phyloP scores from a whole-genome alignment of 345 rosid genomes.

The Melaleuca alternifolia region DNA sequence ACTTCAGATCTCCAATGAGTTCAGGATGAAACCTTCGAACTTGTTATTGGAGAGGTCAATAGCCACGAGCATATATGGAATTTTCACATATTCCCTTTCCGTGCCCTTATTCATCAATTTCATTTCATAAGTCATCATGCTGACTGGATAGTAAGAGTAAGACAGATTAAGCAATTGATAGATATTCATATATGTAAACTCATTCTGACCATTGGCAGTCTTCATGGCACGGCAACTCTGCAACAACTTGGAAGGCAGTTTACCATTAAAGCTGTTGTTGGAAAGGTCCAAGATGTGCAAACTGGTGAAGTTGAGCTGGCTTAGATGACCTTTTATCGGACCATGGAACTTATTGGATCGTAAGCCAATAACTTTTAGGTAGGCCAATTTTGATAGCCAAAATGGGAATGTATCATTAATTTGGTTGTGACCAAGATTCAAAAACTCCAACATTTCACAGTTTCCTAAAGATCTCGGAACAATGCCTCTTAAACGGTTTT shows the following conservation, averaged over 20 bases:
- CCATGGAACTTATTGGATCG: not conserved
- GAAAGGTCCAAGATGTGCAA: not conserved
- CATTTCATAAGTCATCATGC: rapidly evolving
- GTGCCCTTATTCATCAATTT: not conserved
- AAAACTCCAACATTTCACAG: not conserved
- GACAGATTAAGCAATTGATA: rapidly evolving
- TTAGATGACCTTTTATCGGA: not conserved
- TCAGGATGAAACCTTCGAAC: not conserved
- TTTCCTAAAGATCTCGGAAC: not conserved
- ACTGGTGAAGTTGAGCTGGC: rapidly evolving
- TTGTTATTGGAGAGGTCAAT: not conserved
- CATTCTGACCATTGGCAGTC: not conserved
- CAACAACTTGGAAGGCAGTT: not conserved
- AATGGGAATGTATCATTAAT: not conserved
- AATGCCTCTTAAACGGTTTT: not conserved
- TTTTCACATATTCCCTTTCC: not conserved
- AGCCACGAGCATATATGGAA: rapidly evolving
- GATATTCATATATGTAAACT: not conserved
- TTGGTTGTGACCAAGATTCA: not conserved
- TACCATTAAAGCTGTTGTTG: not conserved
- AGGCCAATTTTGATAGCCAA: not conserved
- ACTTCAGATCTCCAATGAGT: not conserved
- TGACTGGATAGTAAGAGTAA: rapidly evolving
- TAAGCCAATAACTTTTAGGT: not conserved
- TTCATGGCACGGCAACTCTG: not conserved